A percentile compares a stretch with the other conserved stretches of the same genome.
These are phyloP conservation scores for Russula virescens DNA, from an alignment of 768 basidiomycete species.

Conservation along the genomic window DNA sequence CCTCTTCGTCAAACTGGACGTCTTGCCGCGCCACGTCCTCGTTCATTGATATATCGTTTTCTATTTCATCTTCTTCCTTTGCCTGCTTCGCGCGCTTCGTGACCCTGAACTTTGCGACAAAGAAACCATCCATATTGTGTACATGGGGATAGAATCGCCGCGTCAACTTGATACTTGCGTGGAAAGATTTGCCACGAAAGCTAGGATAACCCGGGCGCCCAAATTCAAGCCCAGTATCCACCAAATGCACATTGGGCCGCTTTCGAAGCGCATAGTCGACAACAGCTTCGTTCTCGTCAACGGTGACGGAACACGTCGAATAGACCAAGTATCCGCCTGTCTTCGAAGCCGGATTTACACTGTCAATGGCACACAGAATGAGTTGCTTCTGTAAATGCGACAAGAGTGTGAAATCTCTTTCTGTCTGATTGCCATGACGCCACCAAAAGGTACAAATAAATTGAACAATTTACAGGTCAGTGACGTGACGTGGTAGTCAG, in stretches of 20 bases:
- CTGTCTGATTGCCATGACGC: constrained; percentile 49
- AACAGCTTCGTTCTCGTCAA: constrained; percentile 97
- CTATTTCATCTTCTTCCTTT: constrained; percentile 31
- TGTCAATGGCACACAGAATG: constrained; percentile 96
- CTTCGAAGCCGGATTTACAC: constrained; percentile 80
- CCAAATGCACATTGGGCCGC: constrained; percentile 85
- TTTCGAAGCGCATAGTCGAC: constrained; percentile 97
- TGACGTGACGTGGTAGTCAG: neutral
- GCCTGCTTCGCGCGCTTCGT: constrained; percentile 59
- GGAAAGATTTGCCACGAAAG: constrained; percentile 88
- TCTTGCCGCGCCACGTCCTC: constrained; percentile 27
- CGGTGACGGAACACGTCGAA: constrained; percentile 96
- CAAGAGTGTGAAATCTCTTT: constrained; percentile 93
- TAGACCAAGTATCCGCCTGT: constrained; percentile 95
- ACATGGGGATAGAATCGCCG: constrained; percentile 93
- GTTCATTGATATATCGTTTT: constrained; percentile 27
- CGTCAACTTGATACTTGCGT: constrained; percentile 71
- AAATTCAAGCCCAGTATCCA: constrained; percentile 89
- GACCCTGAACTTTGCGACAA: constrained; percentile 97
- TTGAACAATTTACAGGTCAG: constrained; percentile 6
- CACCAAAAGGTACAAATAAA: neutral
- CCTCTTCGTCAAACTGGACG: constrained; percentile 32
- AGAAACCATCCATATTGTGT: constrained; percentile 99
- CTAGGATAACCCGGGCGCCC: constrained; percentile 87
- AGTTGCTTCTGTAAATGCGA: constrained; percentile 98